These are phyloP conservation scores for Plasmodium chabaudi DNA, from an alignment of 169 alveolate genomes.

Conservation along the genomic window DNA sequence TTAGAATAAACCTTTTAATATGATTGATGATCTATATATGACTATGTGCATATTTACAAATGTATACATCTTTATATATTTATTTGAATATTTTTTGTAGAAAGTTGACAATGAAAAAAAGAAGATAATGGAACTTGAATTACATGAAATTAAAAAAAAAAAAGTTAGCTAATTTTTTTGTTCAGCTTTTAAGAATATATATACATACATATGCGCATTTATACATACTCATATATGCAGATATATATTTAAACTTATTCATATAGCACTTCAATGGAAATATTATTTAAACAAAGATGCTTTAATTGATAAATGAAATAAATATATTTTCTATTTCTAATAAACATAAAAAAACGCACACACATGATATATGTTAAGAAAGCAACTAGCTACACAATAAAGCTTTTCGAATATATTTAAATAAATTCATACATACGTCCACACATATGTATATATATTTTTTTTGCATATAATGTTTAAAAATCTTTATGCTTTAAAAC, in stretches of 20 bases:
- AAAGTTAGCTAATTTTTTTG: conserved; percentile 10
- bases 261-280: neutral
- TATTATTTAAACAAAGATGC: conserved; percentile 2
- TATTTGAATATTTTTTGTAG: conserved; percentile 19
- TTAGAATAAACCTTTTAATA: conserved; percentile 11
- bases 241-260: neutral
- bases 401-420: neutral
- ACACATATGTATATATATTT: neutral
- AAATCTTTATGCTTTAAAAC: neutral
- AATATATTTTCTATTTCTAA: conserved; percentile 7
- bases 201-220: conserved; percentile 19
- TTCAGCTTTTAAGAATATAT: neutral
- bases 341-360: neutral
- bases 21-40: neutral
- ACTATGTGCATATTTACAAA: conserved; percentile 7
- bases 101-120: conserved; percentile 33
- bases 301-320: conserved; percentile 30
- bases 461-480: neutral
- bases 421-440: neutral
- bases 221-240: conserved; percentile 14
- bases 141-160: conserved; percentile 44
- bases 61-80: neutral
- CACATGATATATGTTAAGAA: neutral
- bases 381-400: neutral
- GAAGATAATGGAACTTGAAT: conserved; percentile 44